Evolutionary conservation across 257 asterid genomes (phyloP).

Genomic region (Fraxinus pennsylvanica): DNA sequence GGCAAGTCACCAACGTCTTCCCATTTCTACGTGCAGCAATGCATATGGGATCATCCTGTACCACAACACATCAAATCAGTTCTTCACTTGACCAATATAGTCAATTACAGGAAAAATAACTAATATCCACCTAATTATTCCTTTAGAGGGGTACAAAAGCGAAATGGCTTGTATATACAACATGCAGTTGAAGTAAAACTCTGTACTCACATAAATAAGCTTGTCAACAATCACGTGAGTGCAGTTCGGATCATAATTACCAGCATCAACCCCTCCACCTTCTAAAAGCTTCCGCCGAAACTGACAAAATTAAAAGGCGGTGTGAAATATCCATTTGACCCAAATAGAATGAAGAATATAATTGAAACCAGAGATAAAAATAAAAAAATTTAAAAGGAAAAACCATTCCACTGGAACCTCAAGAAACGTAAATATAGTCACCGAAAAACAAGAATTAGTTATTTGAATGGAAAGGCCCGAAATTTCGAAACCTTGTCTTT

Average conservation of each 20-base stretch:
- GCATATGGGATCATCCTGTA: constrained; percentile 85
- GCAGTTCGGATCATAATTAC: constrained; percentile 62
- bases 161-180: constrained; percentile 2
- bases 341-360: background rate
- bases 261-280: constrained; percentile 78
- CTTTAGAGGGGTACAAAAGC: background rate
- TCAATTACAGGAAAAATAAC: background rate
- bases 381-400: background rate
- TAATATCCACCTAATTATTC: background rate
- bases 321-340: background rate
- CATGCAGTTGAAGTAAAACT: constrained; percentile 2
- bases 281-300: constrained; percentile 57
- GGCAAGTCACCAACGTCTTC: constrained; percentile 61
- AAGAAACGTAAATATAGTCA: background rate
- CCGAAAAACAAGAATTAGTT: background rate
- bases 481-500: constrained; percentile 46
- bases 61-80: constrained; percentile 4
- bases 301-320: constrained; percentile 33
- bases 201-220: constrained; percentile 59
- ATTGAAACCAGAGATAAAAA: background rate
- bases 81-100: background rate
- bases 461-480: background rate
- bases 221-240: constrained; percentile 73
- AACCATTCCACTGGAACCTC: background rate
- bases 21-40: constrained; percentile 74